Evolutionary conservation across 306 rosid genomes (phyloP).

Genomic region (Prunus persica): Prunus_persica_NCBIv2 NC_034012.1:7883501-7884000

Average conservation of each 20-base stretch:
- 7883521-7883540: neutral
- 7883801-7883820: neutral
- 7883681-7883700: neutral
- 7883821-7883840: neutral
- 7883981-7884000: neutral
- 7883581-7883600: too few species aligned
- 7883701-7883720: neutral
- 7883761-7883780: conserved; percentile 11
- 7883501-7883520: neutral
- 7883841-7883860: conserved; percentile 15
- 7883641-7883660: neutral
- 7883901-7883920: neutral
- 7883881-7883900: neutral
- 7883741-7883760: conserved; percentile 21
- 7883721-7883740: conserved; percentile 15
- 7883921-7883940: neutral
- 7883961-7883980: neutral
- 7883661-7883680: neutral
- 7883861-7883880: neutral
- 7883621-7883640: neutral
- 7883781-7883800: neutral
- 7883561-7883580: neutral
- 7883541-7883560: neutral
- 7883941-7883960: neutral
- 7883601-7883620: neutral